Evolutionary conservation across 177 flowering plant species (phyloP).

Genomic region (Vitis hybrid): DNA sequence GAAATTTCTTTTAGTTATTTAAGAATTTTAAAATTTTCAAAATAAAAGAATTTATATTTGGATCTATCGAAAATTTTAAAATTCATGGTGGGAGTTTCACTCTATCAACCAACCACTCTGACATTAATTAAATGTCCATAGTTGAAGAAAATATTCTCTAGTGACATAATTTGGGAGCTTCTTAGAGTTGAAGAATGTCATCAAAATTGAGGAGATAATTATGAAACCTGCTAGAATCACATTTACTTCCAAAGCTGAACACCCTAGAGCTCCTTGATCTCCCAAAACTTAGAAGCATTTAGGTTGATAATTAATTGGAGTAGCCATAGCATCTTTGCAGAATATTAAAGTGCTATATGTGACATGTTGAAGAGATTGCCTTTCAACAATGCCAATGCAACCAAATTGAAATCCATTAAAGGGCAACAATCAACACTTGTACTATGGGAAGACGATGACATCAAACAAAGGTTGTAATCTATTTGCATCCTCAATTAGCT

Average conservation of each 20-base stretch:
- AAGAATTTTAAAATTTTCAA: no score
- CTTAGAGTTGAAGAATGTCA: conserved; percentile 11
- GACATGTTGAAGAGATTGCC: not conserved
- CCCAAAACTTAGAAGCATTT: conserved; percentile 6
- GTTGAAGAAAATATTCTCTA: conserved; percentile 6
- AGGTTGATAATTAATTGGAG: not conserved
- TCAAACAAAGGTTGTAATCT: no score
- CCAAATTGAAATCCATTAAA: not conserved
- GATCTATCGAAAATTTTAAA: no score
- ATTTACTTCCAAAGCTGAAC: conserved; percentile 10
- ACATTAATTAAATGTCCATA: no score
- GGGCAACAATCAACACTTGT: not conserved
- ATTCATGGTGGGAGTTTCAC: no score
- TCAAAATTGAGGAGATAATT: conserved; percentile 13
- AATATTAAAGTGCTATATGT: not conserved
- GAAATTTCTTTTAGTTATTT: no score
- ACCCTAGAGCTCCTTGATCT: conserved; percentile 8
- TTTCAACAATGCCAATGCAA: conserved; percentile 8
- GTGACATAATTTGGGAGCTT: conserved; percentile 8
- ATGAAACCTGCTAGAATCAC: not conserved
- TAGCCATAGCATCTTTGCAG: conserved; percentile 17
- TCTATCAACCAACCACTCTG: no score
- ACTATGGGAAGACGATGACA: not conserved
- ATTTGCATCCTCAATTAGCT: no score
- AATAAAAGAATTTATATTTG: no score